These are phyloP conservation scores for Solanum megistacrolobum DNA, from an alignment of 257 asterid species.

Conservation along the genomic window DNA sequence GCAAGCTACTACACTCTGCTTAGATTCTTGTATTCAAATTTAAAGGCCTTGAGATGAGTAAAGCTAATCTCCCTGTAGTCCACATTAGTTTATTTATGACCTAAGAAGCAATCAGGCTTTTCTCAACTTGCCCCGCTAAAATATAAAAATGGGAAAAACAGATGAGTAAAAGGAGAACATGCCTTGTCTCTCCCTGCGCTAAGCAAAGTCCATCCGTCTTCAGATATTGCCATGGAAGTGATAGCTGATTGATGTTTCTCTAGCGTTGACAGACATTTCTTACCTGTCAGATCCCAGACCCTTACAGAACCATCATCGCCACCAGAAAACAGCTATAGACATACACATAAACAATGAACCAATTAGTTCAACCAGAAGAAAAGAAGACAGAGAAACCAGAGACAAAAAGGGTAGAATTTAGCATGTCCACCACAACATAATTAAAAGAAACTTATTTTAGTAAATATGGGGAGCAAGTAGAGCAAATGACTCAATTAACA, in stretches of 20 bases:
- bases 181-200: conserved; percentile 97
- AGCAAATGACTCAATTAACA: not conserved
- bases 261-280: conserved; percentile 63
- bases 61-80: not conserved
- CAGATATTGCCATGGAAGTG: conserved; percentile 81
- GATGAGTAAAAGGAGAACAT: not conserved
- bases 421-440: not conserved
- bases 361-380: not conserved
- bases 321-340: conserved; percentile 67
- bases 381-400: not conserved
- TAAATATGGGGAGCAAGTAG: not conserved
- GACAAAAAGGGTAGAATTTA: not conserved
- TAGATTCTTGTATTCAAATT: not conserved
- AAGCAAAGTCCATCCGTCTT: conserved; percentile 85
- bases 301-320: conserved; percentile 71
- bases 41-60: not conserved
- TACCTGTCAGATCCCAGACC: conserved; percentile 75
- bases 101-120: not conserved
- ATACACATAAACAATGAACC: conserved; percentile 1
- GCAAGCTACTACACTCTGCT: not conserved
- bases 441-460: not conserved
- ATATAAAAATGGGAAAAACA: not conserved
- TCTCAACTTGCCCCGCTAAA: not conserved
- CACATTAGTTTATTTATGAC: not conserved
- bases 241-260: conserved; percentile 84